These are phyloP conservation scores for Trichoderma oligosporum DNA, from an alignment of 2,329 filamentous ascomycete genomes.

Conservation along the genomic window DNA sequence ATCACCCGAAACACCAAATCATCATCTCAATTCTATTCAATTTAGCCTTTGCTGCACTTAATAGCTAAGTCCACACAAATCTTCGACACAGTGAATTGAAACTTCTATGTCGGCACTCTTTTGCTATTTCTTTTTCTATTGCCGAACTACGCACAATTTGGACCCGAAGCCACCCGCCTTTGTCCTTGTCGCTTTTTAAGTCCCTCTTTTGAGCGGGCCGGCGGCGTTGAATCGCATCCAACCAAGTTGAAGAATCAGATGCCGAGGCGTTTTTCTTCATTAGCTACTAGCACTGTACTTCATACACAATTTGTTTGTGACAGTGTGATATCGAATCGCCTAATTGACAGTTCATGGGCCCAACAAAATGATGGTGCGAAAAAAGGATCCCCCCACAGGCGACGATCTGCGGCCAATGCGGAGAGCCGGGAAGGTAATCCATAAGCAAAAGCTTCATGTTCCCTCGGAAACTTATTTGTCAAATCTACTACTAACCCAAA, in stretches of 20 bases:
- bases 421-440: slow-evolving; percentile 11
- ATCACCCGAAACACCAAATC: not conserved
- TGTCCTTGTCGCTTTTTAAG: not conserved
- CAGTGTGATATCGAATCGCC: slow-evolving; percentile 2
- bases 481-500: too few relatives aligned
- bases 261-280: slow-evolving; percentile 2
- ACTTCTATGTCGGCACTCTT: too few relatives aligned
- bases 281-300: not conserved
- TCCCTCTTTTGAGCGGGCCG: not conserved
- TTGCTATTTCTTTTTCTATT: too few relatives aligned
- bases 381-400: not conserved
- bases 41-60: too few relatives aligned
- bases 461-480: too few relatives aligned
- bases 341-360: slow-evolving; percentile 7
- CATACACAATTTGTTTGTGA: too few relatives aligned
- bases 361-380: slow-evolving; percentile 10
- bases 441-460: not conserved
- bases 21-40: not conserved
- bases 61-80: too few relatives aligned
- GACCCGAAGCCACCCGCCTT: slow-evolving; percentile 11
- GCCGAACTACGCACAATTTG: not conserved
- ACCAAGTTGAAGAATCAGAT: not conserved
- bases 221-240: too few relatives aligned
- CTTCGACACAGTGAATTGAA: too few relatives aligned
- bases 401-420: slow-evolving; percentile 14